phyloP scores from a whole-genome alignment of 2,329 filamentous ascomycete species.

The Xylariaceae sp. region DNA sequence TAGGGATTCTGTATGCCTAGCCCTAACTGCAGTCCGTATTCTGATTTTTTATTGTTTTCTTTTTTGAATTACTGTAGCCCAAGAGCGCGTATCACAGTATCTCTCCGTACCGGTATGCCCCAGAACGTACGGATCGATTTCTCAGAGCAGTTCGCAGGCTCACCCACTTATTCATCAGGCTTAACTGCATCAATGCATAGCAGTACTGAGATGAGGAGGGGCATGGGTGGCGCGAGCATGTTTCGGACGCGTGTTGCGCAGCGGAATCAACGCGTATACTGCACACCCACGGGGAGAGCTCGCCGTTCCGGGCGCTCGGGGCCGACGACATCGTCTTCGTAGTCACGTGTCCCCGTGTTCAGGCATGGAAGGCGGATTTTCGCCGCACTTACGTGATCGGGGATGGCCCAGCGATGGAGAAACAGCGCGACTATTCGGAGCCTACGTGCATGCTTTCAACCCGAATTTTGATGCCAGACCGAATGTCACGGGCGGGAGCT shows the following conservation, averaged over 20 bases:
- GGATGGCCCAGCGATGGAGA: conserved; percentile 38
- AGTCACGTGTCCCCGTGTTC: conserved; percentile 48
- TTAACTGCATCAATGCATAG: too few species aligned
- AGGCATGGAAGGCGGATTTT: conserved; percentile 49
- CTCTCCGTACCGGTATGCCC: too few species aligned
- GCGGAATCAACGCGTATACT: conserved; percentile 46
- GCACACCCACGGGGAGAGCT: conserved; percentile 42
- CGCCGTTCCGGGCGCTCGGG: conserved; percentile 42
- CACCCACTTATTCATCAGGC: too few species aligned
- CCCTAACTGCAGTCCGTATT: too few species aligned
- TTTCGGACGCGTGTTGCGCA: conserved; percentile 44
- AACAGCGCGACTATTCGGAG: conserved; percentile 40
- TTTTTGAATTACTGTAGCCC: too few species aligned
- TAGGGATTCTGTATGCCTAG: too few species aligned
- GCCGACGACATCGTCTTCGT: conserved; percentile 46
- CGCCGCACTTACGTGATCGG: conserved; percentile 48
- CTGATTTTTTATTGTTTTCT: too few species aligned
- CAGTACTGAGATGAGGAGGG: too few species aligned
- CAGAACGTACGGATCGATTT: too few species aligned
- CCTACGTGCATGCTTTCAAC: conserved; percentile 42
- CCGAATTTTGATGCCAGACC: conserved; percentile 33
- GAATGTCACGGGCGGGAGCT: conserved; percentile 44
- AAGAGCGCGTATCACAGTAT: too few species aligned
- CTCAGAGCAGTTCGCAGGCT: too few species aligned
- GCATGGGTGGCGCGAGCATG: too few species aligned